phyloP scores from a whole-genome alignment of 768 basidiomycete genomes.

The Macrolepiota fuliginosa region DNA sequence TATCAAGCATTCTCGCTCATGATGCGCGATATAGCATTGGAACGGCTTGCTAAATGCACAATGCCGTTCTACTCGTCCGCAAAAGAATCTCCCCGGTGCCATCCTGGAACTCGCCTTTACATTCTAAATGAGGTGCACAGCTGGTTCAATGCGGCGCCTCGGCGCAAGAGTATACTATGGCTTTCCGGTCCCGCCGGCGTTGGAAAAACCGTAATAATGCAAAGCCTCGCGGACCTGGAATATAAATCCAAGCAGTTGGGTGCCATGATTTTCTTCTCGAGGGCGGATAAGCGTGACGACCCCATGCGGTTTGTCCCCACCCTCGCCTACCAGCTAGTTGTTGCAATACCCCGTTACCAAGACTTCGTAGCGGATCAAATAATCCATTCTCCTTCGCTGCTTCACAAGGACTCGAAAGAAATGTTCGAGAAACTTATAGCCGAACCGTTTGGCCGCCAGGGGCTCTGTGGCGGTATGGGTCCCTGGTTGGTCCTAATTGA shows the following conservation, averaged over 20 bases:
- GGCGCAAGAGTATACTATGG: neutral
- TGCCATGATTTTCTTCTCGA: conserved; percentile 3
- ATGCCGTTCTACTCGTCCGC: neutral
- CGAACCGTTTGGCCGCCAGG: neutral
- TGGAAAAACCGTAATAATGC: conserved; percentile 5
- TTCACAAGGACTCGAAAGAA: neutral
- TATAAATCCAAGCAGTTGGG: neutral
- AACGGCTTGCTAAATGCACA: neutral
- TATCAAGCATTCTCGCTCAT: neutral
- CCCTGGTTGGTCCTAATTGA: conserved; percentile 3
- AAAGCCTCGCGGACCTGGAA: neutral
- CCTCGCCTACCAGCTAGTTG: neutral
- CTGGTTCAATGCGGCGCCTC: neutral
- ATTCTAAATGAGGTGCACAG: neutral
- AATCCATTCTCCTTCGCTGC: neutral
- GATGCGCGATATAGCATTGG: neutral
- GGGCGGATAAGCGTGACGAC: neutral
- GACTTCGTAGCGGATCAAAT: neutral
- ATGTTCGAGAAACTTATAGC: neutral
- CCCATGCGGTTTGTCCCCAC: neutral
- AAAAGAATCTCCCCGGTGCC: neutral
- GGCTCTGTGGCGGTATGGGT: neutral
- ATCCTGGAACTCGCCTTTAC: neutral
- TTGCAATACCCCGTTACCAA: neutral
- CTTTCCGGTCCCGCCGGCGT: conserved; percentile 7